Evolutionary conservation across 179 eudicot species (phyloP), one percentile per base, ranked within the genome.

Genomic region (Beta lomatogona): DNA sequence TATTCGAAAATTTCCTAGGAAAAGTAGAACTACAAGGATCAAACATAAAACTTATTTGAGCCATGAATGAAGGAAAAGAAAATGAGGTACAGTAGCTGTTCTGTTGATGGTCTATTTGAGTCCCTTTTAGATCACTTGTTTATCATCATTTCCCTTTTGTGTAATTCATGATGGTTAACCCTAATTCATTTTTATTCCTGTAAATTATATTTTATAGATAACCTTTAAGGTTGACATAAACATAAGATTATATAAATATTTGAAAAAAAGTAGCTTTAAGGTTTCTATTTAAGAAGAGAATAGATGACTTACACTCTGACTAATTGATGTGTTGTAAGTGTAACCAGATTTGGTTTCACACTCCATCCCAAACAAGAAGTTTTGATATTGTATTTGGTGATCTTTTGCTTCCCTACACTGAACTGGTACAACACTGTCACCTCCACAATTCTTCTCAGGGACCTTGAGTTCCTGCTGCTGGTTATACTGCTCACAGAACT

Each of bases 341-440:
- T 55, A 75, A 11, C 48, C 77, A 18, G 66, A 48, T 73, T 89
- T 91, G 69, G 83, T 80, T 21, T 90, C 92, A 68, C 79, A 88
- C 44, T 90, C 95, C 87, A 87, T 85, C 36, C 90, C 92, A 46
- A 90, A 74, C 65, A 86, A 84, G 79, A 90, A 87, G 58, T 79
- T 85, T 60, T 81, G 91, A 53, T 77, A 83, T 6, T 87, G 84
- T 57, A 76, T 70, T 12, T 82, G 83, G 36, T 81, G 90, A 19
- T 79, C 65, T 79, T 87, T 92, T 15, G 76, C 83, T 75, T 89
- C 91, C 54, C 63, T 85, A 74, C 76, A 68, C 84, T 84, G 94
- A 80, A 91, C 88, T 14, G 97, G 93, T 67, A 91, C 95, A 59
- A 90, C 89, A 58, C 93, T 84, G 78, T 93, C 97, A 13, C 89